Conservation (phyloP, 2,329 filamentous ascomycete species). For the Calonectria multiphialidica region DNA sequence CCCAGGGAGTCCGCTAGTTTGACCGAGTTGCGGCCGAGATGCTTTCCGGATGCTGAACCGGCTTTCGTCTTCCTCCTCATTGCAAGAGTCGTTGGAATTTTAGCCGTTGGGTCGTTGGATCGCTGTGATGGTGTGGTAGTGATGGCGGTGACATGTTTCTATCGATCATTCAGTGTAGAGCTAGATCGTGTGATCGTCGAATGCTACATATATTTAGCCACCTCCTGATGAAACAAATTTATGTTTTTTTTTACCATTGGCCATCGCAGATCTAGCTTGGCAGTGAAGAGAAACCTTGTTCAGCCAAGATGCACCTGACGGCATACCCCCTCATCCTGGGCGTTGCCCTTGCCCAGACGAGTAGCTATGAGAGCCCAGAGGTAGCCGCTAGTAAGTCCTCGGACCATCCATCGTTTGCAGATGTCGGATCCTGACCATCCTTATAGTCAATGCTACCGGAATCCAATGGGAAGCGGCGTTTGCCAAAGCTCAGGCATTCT, state of each 20-base stretch:
- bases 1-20: not conserved
- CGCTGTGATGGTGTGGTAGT: not conserved
- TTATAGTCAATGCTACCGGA: not conserved
- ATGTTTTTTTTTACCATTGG: not conserved
- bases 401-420: too few species aligned
- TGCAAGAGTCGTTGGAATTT: not conserved
- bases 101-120: too few species aligned
- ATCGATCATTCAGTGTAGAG: not conserved
- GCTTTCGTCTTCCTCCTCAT: not conserved
- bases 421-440: not conserved
- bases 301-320: not conserved
- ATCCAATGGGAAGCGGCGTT: not conserved
- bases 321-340: not conserved
- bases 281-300: not conserved
- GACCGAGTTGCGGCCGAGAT: not conserved
- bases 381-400: not conserved
- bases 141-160: not conserved
- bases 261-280: not conserved
- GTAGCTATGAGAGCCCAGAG: not conserved
- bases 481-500: not conserved
- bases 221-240: not conserved
- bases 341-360: not conserved
- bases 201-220: not conserved
- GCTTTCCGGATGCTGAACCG: not conserved
- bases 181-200: not conserved